phyloP scores from a whole-genome alignment of 805 yeast genomes.

The Kregervanrija pseudodelftensis region DNA sequence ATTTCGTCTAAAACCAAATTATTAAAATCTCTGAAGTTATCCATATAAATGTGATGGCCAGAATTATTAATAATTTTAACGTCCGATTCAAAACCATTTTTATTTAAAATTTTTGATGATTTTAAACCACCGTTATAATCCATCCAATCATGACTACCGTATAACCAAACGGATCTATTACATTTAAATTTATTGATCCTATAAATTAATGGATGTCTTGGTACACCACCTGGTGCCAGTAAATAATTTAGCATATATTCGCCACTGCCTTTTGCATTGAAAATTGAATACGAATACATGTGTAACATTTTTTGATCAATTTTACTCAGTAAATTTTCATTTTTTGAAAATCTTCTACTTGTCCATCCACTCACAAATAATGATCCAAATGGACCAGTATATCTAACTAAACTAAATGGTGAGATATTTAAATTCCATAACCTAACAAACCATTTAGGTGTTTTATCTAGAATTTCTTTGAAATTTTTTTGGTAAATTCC shows the following conservation, averaged over 20 bases:
- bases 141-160: conserved; percentile 74
- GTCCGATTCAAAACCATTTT: conserved; percentile 14
- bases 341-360: conserved; percentile 58
- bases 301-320: conserved; percentile 53
- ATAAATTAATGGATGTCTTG: conserved; percentile 62
- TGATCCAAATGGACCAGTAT: conserved; percentile 78
- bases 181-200: conserved; percentile 35
- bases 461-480: conserved; percentile 23
- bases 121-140: conserved; percentile 41
- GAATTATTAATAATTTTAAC: conserved; percentile 38
- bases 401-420: conserved; percentile 76
- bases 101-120: conserved; percentile 31
- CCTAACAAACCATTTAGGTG: conserved; percentile 72
- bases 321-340: conserved; percentile 27
- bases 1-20: conserved; percentile 43
- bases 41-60: conserved; percentile 79
- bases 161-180: conserved; percentile 58
- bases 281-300: conserved; percentile 73
- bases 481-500: conserved; percentile 54
- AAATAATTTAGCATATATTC: conserved; percentile 84
- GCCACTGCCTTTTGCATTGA: conserved; percentile 84
- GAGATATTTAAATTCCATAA: conserved; percentile 76
- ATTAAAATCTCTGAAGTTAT: conserved; percentile 52
- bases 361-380: conserved; percentile 87
- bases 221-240: conserved; percentile 86